phyloP scores from a whole-genome alignment of 2,329 filamentous ascomycete species.

The Orbilia oligospora region DNA sequence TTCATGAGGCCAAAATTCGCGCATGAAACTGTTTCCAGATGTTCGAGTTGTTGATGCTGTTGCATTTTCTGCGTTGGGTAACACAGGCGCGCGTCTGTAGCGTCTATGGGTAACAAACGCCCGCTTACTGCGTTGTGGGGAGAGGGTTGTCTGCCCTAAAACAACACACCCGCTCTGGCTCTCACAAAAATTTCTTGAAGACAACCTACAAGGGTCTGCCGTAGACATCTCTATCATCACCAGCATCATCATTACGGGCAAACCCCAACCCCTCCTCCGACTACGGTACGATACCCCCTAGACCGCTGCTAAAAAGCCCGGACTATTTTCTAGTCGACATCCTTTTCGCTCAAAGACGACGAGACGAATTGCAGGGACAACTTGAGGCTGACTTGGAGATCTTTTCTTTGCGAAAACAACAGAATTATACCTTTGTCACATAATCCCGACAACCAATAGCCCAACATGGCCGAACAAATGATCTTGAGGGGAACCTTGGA shows the following conservation, averaged over 20 bases:
- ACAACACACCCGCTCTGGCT: slow-evolving; percentile 46
- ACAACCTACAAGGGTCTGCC: slow-evolving; percentile 50
- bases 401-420: slow-evolving; percentile 18
- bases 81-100: slow-evolving; percentile 24
- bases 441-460: slow-evolving; percentile 44
- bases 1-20: too few relatives aligned
- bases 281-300: slow-evolving; percentile 57
- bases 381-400: slow-evolving; percentile 45
- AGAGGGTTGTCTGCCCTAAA: slow-evolving; percentile 60
- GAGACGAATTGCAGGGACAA: slow-evolving; percentile 35
- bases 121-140: slow-evolving; percentile 32
- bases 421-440: slow-evolving; percentile 45
- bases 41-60: not conserved
- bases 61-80: slow-evolving; percentile 46
- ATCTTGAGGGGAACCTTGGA: slow-evolving; percentile 65
- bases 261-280: slow-evolving; percentile 44
- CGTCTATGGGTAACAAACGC: not conserved
- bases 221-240: slow-evolving; percentile 54
- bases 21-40: not conserved
- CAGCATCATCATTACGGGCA: slow-evolving; percentile 58
- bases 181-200: slow-evolving; percentile 61
- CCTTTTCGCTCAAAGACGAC: slow-evolving; percentile 16
- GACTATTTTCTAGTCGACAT: slow-evolving; percentile 21
- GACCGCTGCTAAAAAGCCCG: slow-evolving; percentile 22
- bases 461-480: slow-evolving; percentile 61